Percentiles rank a stretch among this genome's conserved stretches.
These are phyloP conservation scores for Pelargonium fulgidum DNA, from an alignment of 441 rosid species.

Conservation along the genomic window DNA sequence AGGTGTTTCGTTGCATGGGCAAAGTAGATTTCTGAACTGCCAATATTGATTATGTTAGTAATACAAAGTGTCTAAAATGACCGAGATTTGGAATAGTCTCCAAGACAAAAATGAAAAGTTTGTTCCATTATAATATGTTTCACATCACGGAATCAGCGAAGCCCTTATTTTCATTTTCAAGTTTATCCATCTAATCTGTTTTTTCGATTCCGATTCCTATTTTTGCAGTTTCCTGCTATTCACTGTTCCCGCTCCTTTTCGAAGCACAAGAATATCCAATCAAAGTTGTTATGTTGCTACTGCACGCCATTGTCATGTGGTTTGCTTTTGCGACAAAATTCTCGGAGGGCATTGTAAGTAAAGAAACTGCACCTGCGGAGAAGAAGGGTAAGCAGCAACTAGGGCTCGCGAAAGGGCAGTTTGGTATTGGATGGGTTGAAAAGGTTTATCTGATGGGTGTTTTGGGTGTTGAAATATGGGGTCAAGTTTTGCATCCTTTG, in stretches of 20 bases:
- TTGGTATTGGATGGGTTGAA: slow-evolving; percentile 39
- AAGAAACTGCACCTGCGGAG: slow-evolving; percentile 17
- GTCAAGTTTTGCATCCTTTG: slow-evolving; percentile 61
- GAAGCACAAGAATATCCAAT: slow-evolving; percentile 74
- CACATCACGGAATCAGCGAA: background rate
- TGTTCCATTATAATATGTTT: too few species aligned
- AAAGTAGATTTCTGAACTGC: background rate
- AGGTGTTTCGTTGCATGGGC: background rate
- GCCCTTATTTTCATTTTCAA: background rate
- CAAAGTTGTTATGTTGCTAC: slow-evolving; percentile 56
- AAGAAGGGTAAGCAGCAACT: slow-evolving; percentile 17
- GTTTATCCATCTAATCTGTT: background rate
- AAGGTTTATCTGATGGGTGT: slow-evolving; percentile 53
- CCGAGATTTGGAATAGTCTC: background rate
- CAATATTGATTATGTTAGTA: background rate
- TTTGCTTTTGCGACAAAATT: slow-evolving; percentile 40
- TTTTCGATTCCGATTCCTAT: background rate
- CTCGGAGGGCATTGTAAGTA: slow-evolving; percentile 12
- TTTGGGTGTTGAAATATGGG: slow-evolving; percentile 56
- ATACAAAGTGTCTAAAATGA: background rate
- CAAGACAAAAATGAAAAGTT: background rate
- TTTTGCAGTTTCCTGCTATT: slow-evolving; percentile 71
- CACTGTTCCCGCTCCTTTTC: slow-evolving; percentile 71
- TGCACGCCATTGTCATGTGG: slow-evolving; percentile 54
- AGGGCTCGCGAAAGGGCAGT: slow-evolving; percentile 24